Conservation (phyloP, 2,329 filamentous ascomycete genomes). For the Ceratocystis ficicola region DNA sequence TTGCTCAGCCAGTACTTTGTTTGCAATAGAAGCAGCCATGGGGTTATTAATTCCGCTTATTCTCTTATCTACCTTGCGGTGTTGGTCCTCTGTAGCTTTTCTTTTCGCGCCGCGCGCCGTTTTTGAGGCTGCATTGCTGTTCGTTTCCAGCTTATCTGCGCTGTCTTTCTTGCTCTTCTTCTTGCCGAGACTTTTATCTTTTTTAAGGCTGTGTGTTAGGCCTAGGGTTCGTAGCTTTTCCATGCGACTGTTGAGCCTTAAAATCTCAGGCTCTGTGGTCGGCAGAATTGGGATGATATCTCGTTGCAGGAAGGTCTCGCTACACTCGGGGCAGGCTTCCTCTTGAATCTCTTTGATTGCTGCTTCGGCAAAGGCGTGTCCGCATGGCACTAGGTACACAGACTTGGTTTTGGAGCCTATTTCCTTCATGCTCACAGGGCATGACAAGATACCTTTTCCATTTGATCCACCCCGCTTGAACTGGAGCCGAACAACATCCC, state of each 20-base stretch:
- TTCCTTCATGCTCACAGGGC: constrained; percentile 77
- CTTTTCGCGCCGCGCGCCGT: constrained; percentile 26
- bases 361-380: constrained; percentile 82
- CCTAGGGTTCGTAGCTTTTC: constrained; percentile 59
- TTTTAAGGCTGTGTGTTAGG: constrained; percentile 79
- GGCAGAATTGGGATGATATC: constrained; percentile 79
- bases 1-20: constrained; percentile 77
- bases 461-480: constrained; percentile 43
- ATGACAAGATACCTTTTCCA: constrained; percentile 48
- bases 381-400: constrained; percentile 87
- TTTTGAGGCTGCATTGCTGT: constrained; percentile 24
- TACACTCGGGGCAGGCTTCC: constrained; percentile 57
- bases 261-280: constrained; percentile 55
- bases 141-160: constrained; percentile 31
- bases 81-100: constrained; percentile 23
- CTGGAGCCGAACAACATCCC: constrained; percentile 77
- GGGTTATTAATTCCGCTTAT: constrained; percentile 70
- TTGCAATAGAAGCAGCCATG: constrained; percentile 71
- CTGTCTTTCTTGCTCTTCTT: constrained; percentile 61
- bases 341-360: constrained; percentile 71
- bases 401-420: constrained; percentile 67
- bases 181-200: constrained; percentile 52
- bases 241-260: constrained; percentile 51
- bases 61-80: constrained; percentile 28
- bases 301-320: constrained; percentile 55